Percentiles rank a stretch among this genome's conserved stretches.
Evolutionary conservation across 1,284 basidiomycete species (phyloP).

Genomic region (Leccinum insigne): DNA sequence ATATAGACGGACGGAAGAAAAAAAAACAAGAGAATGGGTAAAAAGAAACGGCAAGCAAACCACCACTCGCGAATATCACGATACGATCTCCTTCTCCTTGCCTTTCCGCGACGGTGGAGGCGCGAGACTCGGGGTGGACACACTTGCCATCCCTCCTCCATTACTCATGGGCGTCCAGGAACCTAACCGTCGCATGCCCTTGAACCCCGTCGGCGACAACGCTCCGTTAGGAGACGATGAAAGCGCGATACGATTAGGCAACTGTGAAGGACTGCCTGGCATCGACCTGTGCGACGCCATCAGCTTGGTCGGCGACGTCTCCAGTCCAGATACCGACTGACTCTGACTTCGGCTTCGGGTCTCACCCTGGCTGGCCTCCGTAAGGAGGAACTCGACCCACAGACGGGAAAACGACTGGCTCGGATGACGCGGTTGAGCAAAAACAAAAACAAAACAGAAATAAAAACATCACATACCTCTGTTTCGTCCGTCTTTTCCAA

Average conservation of each 20-base stretch:
- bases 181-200: slow-evolving; percentile 45
- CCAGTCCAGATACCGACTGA: slow-evolving; percentile 7
- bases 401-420: slow-evolving; percentile 90
- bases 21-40: no score
- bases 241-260: slow-evolving; percentile 22
- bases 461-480: slow-evolving; percentile 46
- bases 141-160: slow-evolving; percentile 47
- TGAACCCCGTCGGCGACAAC: slow-evolving; percentile 35
- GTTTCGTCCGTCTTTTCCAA: slow-evolving; percentile 76
- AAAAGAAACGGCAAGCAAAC: background rate
- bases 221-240: slow-evolving; percentile 18
- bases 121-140: slow-evolving; percentile 47
- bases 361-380: slow-evolving; percentile 72
- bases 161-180: slow-evolving; percentile 41
- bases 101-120: slow-evolving; percentile 43
- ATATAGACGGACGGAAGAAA: no score
- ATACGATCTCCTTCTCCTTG: slow-evolving; percentile 46
- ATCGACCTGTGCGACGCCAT: slow-evolving; percentile 42
- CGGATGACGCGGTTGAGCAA: slow-evolving; percentile 1
- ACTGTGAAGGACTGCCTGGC: slow-evolving; percentile 49
- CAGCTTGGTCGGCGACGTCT: slow-evolving; percentile 34
- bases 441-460: background rate
- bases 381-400: slow-evolving; percentile 95
- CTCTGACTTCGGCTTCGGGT: slow-evolving; percentile 18
- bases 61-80: slow-evolving; percentile 9